These are phyloP conservation scores for Alternaria sp. DNA, from an alignment of 2,329 filamentous ascomycete genomes.

Conservation along the genomic window DNA sequence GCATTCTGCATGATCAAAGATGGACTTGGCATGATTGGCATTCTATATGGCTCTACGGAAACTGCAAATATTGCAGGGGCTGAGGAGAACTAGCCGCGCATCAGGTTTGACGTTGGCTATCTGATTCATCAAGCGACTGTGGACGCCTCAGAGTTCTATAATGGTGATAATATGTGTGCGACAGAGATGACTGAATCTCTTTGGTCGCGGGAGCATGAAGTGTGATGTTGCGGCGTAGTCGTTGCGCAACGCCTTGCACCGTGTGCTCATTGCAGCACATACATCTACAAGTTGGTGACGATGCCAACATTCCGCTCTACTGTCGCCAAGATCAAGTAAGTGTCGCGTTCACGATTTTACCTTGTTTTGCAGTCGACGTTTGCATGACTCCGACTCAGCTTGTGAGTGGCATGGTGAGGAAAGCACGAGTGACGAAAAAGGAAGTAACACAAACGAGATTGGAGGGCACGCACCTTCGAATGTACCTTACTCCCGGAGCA, in stretches of 20 bases:
- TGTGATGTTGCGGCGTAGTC: background rate
- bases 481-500: conserved; percentile 18
- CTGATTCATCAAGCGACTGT: background rate
- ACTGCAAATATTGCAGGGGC: background rate
- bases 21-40: background rate
- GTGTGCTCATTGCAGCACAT: background rate
- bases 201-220: background rate
- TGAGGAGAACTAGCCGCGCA: background rate
- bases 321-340: background rate
- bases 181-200: background rate
- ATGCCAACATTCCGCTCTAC: background rate
- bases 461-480: conserved; percentile 37
- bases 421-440: conserved; percentile 16
- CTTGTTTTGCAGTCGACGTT: background rate
- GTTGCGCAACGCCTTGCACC: background rate
- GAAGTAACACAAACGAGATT: conserved; percentile 28
- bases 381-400: background rate
- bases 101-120: background rate
- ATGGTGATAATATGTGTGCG: background rate
- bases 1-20: background rate
- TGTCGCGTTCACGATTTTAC: background rate
- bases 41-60: background rate
- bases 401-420: background rate
- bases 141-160: background rate
- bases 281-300: background rate